phyloP scores from a whole-genome alignment of 192 early-diverging fungal species.

The Gorgonomyces haynaldii region DNA sequence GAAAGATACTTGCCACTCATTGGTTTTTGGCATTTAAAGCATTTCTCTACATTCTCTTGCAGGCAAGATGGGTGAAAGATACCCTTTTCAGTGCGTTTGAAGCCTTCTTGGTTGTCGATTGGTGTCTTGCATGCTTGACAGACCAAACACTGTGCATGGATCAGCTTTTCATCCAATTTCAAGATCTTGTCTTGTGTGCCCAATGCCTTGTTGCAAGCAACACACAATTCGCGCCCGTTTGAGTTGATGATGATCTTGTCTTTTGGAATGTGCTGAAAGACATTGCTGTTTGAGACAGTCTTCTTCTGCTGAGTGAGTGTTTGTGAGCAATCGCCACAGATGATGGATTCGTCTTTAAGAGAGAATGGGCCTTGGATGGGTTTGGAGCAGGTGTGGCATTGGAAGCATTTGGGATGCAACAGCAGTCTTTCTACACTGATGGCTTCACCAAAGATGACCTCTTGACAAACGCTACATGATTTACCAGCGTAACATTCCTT shows the following conservation, averaged over 20 bases:
- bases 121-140: not conserved
- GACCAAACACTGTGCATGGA: not conserved
- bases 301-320: not conserved
- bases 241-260: not conserved
- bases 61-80: not conserved
- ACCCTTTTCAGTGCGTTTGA: not conserved
- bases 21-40: not conserved
- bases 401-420: constrained; percentile 14
- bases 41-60: not conserved
- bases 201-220: not conserved
- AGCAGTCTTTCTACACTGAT: constrained; percentile 5
- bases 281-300: not conserved
- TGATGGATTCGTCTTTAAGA: not conserved
- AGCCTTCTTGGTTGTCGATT: not conserved
- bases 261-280: not conserved
- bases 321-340: not conserved
- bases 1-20: not conserved
- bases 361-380: not conserved
- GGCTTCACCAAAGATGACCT: constrained; percentile 15
- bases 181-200: not conserved
- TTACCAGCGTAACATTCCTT: constrained; percentile 17
- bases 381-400: not conserved
- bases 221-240: not conserved
- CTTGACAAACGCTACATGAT: constrained; percentile 6
- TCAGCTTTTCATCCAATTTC: not conserved